Percentiles rank a stretch among this genome's conserved stretches.
Evolutionary conservation across 2,329 filamentous ascomycete species (phyloP).

Genomic region (Pyrenophora graminea): DNA sequence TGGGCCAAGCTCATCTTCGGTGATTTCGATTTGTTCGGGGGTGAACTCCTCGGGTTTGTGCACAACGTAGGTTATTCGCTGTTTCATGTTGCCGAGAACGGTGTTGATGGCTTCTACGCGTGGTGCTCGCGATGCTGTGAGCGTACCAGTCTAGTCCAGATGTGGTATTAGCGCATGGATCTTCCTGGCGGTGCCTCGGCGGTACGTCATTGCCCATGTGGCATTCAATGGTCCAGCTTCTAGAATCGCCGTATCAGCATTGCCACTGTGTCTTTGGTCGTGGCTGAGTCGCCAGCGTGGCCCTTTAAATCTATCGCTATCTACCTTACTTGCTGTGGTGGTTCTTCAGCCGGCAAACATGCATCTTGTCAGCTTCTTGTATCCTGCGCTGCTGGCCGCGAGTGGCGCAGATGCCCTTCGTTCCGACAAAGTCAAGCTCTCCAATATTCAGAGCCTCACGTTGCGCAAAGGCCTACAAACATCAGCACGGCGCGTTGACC

Average conservation of each 20-base stretch:
- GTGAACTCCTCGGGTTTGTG: conserved; percentile 68
- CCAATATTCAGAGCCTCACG: conserved; percentile 76
- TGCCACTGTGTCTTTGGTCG: conserved; percentile 34
- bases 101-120: neutral
- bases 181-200: neutral
- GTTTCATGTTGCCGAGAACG: conserved; percentile 59
- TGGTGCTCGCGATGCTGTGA: conserved; percentile 8
- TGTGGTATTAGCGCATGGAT: neutral
- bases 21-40: conserved; percentile 65
- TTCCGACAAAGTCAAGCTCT: conserved; percentile 60
- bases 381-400: conserved; percentile 38
- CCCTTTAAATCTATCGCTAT: neutral
- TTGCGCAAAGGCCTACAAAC: conserved; percentile 71
- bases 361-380: conserved; percentile 38
- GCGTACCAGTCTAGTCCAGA: neutral
- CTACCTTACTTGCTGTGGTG: neutral
- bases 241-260: conserved; percentile 19
- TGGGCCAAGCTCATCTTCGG: conserved; percentile 30
- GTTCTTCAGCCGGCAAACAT: conserved; percentile 22
- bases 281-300: conserved; percentile 24
- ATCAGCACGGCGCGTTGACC: conserved; percentile 71
- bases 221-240: conserved; percentile 5
- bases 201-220: conserved; percentile 13
- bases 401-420: conserved; percentile 39
- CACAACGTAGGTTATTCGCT: conserved; percentile 76